Conservation (phyloP, 164 flowering plant species). For the Tetracentron sinense region DNA sequence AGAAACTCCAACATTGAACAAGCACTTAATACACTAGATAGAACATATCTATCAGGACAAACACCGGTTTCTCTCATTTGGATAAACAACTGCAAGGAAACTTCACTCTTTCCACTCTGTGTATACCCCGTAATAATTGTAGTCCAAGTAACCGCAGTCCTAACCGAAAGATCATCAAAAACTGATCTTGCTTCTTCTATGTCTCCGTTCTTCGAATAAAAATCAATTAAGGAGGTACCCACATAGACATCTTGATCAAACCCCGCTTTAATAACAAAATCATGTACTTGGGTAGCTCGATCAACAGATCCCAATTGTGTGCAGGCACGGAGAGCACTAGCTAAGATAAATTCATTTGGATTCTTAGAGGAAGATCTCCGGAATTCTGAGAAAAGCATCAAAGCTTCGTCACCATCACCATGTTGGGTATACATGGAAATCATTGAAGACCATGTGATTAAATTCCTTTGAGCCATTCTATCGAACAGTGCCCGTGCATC, state of each 20-base stretch:
- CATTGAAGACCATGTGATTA: constrained; percentile 56
- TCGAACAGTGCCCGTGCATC: constrained; percentile 47
- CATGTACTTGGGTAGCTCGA: constrained; percentile 41
- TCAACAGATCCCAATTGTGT: constrained; percentile 24
- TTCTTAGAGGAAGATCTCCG: constrained; percentile 16
- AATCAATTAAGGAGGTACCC: constrained; percentile 50
- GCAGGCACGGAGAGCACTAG: constrained; percentile 55
- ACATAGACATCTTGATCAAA: constrained; percentile 52
- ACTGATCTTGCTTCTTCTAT: constrained; percentile 42
- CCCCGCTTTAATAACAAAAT: constrained; percentile 39
- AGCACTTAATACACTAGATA: constrained; percentile 57
- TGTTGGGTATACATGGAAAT: constrained; percentile 44
- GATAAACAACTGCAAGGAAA: constrained; percentile 44
- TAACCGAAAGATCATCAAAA: constrained; percentile 43
- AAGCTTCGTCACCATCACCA: constrained; percentile 37
- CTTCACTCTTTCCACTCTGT: constrained; percentile 43
- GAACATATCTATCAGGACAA: constrained; percentile 50
- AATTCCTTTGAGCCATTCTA: constrained; percentile 44
- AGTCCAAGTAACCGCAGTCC: constrained; percentile 64
- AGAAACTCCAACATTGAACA: constrained; percentile 50
- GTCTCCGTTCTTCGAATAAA: constrained; percentile 48
- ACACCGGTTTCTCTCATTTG: constrained; percentile 40
- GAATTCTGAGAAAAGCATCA: constrained; percentile 35
- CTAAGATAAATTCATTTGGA: constrained; percentile 55
- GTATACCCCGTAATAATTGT: constrained; percentile 53